Conservation (phyloP, 2,329 filamentous ascomycete genomes). For the Trichoderma guizhouense region DNA sequence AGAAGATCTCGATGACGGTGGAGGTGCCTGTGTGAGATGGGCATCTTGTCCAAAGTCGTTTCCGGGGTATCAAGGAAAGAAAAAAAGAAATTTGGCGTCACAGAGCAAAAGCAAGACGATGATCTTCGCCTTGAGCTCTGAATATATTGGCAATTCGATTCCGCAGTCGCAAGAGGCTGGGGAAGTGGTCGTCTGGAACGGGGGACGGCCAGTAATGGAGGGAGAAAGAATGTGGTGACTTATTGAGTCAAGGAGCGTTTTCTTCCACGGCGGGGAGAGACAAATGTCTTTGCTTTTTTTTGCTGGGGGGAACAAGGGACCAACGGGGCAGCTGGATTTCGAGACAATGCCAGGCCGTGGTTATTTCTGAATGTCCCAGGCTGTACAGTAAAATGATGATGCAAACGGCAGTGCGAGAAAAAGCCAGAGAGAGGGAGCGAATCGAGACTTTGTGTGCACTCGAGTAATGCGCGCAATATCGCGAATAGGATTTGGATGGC, state of each 20-base stretch:
- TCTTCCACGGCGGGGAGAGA: slow-evolving; percentile 21
- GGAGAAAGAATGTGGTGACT: slow-evolving; percentile 27
- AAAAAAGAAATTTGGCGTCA: background rate
- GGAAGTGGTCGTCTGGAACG: slow-evolving; percentile 30
- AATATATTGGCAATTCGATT: slow-evolving; percentile 16
- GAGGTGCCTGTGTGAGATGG: slow-evolving; percentile 28
- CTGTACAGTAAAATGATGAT: background rate
- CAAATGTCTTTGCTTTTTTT: slow-evolving; percentile 25
- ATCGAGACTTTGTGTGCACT: slow-evolving; percentile 17
- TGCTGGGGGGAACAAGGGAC: slow-evolving; percentile 19
- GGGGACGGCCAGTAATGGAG: slow-evolving; percentile 23
- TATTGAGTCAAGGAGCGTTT: slow-evolving; percentile 25
- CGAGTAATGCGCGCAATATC: background rate
- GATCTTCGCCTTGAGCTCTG: slow-evolving; percentile 17
- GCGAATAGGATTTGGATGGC: background rate
- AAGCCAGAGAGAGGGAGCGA: slow-evolving; percentile 19
- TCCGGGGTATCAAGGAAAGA: slow-evolving; percentile 2
- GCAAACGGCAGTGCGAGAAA: slow-evolving; percentile 2
- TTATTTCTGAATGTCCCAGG: background rate
- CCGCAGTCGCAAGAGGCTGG: slow-evolving; percentile 15
- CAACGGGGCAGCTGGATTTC: slow-evolving; percentile 26
- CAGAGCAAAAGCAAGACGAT: slow-evolving; percentile 19
- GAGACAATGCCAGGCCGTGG: slow-evolving; percentile 8
- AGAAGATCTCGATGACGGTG: slow-evolving; percentile 29
- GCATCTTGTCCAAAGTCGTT: slow-evolving; percentile 27